Evolutionary conservation across 345 rosid species (phyloP), one percentile per base, ranked within the genome.

Genomic region (Eucalyptus erythrocorys): DNA sequence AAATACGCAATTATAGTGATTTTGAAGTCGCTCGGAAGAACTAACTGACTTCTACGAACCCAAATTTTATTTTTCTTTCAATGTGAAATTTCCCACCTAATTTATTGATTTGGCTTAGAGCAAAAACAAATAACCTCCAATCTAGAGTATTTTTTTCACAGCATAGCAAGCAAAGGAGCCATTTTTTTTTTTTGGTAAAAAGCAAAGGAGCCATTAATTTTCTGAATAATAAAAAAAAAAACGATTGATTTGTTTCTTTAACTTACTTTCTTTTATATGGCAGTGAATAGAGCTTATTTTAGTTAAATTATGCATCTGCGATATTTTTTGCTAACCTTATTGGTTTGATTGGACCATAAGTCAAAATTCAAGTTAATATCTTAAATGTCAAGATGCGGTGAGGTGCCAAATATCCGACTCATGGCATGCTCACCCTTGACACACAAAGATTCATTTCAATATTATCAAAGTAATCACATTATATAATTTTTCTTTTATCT

Each of bases 391-490:
- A 66, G 76, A n/a, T 14, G 76, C 3, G 0, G n/a, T n/a, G n/a
- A n/a, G 8, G 7, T 12, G 68, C 0, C 7, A 32, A 66, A 66
- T 8, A 9, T 32, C 2, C 3, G 1, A 32, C 40, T n/a, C 19
- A 8, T 32, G 79, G 17, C 40, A 66, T 32, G 42, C 6, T 66
- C 1, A 0, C 32, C 19, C 5, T 66, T 34, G 42, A 32, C 19
- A 8, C 0, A 0, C 79, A 8, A 2, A 5, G 79, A 66, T 66
- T 19, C 3, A 16, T 32, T 66, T 64, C 0, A 2, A 32, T n/a
- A 32, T 66, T 6, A 32, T n/a, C 17, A 4, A 66, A 66, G 3
- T 1, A 32, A 66, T 66, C 0, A 0, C 11, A 0, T 1, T 10
- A n/a, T 66, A 66, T 66, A 11, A 30, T 13, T 27, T 61, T 59